phyloP scores from a whole-genome alignment of 169 alveolate species.

The Cystoisospora suis region DNA sequence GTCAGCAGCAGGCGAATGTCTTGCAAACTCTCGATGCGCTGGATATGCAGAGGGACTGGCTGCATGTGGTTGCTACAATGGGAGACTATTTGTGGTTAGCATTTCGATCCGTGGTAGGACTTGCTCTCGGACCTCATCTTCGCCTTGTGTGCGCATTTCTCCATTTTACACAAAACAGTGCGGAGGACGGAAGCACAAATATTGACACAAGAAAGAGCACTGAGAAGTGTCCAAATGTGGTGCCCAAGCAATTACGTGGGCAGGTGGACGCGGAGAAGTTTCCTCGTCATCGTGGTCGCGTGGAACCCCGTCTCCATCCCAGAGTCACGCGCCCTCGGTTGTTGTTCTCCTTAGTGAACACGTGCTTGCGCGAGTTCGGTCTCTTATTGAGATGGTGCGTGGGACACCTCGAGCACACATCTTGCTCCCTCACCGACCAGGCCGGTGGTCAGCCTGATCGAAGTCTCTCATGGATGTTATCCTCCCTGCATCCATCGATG shows the following conservation, averaged over 20 bases:
- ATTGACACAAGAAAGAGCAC: not conserved
- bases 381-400: not conserved
- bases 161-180: not conserved
- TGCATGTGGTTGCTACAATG: not conserved
- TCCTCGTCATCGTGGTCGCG: no score
- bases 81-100: conserved; percentile 1
- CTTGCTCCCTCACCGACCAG: not conserved
- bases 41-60: conserved; percentile 24
- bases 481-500: no score
- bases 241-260: not conserved
- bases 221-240: not conserved
- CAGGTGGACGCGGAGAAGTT: no score
- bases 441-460: no score
- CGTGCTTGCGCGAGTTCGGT: not conserved
- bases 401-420: conserved; percentile 11
- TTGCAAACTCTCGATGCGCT: conserved; percentile 31
- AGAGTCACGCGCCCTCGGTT: no score
- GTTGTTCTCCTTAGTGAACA: not conserved
- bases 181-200: not conserved
- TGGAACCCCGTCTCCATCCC: no score
- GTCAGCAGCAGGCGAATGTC: not conserved
- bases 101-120: not conserved
- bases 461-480: no score
- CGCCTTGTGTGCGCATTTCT: not conserved
- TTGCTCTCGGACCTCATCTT: not conserved